Evolutionary conservation across 2,329 filamentous ascomycete genomes (phyloP), one percentile per base, ranked within the genome.

Genomic region (Ceratocystis harringtonii): DNA sequence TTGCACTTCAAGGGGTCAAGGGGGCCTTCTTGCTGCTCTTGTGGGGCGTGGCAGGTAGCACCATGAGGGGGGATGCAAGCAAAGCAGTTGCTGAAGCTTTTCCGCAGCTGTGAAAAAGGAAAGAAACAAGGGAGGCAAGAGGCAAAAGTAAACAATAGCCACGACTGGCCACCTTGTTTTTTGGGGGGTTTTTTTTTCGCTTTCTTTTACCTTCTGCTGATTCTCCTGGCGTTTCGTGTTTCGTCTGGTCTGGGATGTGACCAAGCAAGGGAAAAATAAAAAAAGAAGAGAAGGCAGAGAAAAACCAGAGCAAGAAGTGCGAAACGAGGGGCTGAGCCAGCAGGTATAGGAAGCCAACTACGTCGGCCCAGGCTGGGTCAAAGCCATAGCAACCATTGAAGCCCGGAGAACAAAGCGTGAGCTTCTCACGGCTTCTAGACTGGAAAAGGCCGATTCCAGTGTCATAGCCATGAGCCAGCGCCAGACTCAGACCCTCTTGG

Each of bases 21-120:
- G 36, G 32, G 36, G 36, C 36, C 36, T 15, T 41, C 36, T 15
- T 41, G 36, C 10, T 41, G 19, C 19, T n/a, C 17, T n/a, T 32
- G 55, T 58, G 55, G 55, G 28, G 55, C 28, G 30, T 28, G 55
- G 55, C 55, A 58, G 55, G 55, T 58, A 58, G 55, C 32, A 58
- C 28, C 55, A 58, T 41, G 36, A 28, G 36, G 55, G 28, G 28
- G 32, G 6, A 58, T 32, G 28, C n/a, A 52, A 8, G 12, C 30
- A 58, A 19, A 58, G 19, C 28, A 32, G 55, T 30, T 58, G 55
- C 55, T 58, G 55, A 36, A 41, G 55, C 48, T 58, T 19, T 12
- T 58, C 55, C n/a, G 28, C 55, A 36, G 15, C 2, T 28, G 12
- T 15, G 28, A 55, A 25, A 28, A 32, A n/a, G 28, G 55, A 17